Evolutionary conservation across 495 filamentous ascomycete species (phyloP).

Genomic region (Penicillium flavigenum): DNA sequence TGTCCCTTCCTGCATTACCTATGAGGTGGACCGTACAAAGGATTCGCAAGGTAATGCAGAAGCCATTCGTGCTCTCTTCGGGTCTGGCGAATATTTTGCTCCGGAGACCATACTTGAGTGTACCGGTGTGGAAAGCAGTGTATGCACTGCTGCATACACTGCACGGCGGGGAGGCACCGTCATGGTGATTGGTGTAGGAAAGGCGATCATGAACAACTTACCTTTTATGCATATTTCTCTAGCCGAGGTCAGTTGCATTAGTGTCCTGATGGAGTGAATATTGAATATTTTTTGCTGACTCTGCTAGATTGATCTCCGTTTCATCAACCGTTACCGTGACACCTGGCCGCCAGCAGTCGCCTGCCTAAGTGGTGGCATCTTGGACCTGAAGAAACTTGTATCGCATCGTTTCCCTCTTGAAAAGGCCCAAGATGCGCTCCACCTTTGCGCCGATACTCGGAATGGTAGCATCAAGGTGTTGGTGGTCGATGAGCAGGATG

Average conservation of each 20-base stretch:
- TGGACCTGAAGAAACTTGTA: conserved; percentile 62
- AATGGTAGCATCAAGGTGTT: conserved; percentile 59
- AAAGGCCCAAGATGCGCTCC: conserved; percentile 54
- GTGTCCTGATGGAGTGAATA: not conserved
- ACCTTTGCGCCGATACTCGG: conserved; percentile 47
- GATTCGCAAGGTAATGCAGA: conserved; percentile 52
- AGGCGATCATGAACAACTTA: conserved; percentile 58
- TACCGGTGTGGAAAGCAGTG: conserved; percentile 60
- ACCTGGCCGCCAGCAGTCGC: conserved; percentile 60
- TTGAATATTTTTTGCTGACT: not conserved
- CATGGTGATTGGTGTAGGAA: conserved; percentile 64
- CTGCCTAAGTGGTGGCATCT: conserved; percentile 44
- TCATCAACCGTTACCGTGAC: conserved; percentile 64
- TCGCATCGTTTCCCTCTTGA: conserved; percentile 66
- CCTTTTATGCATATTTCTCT: conserved; percentile 67
- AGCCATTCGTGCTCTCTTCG: conserved; percentile 53
- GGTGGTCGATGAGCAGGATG: conserved; percentile 54
- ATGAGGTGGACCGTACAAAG: conserved; percentile 47
- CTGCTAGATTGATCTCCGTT: conserved; percentile 58
- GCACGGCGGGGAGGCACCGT: conserved; percentile 58
- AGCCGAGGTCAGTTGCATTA: conserved; percentile 42
- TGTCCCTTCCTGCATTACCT: conserved; percentile 54
- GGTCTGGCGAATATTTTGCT: conserved; percentile 47
- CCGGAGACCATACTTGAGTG: conserved; percentile 62
- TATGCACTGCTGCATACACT: conserved; percentile 56